Base-by-base conservation (phyloP, 169 alveolate genomes). In the Cryptosporidium ryanae region DNA sequence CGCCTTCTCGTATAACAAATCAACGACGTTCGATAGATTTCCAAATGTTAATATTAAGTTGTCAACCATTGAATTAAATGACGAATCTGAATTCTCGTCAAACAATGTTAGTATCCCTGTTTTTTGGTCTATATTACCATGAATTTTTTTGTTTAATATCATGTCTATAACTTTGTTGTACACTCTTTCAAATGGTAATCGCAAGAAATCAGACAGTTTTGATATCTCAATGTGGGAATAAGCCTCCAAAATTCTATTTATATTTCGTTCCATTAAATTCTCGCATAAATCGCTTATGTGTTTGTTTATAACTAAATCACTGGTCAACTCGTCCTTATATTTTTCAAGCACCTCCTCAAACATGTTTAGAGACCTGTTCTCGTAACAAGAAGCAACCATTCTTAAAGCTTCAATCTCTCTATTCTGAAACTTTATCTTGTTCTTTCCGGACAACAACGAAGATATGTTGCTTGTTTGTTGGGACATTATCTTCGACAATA, bases 111-210 rank as follows among this genome's bases (percentile, higher is more conserved):
- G 91, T 61, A 97, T 93, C 21, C 97, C 97, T 68, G 93, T 93
- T 46, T 97, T 98, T 92, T 97, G 97, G 90, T 97, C 99, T 71
- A 97, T 93, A 25, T 98, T 97, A 25, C 99, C 99, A 57, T 92
- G 93, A 44, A 96, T 94, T 92, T 93, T 96, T 82, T 96, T 95
- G 91, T 97, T 98, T 48, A 97, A 91, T 82, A 97, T 96, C 97
- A 97, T 95, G 84, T 96, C 98, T 38, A 96, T 90, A 31, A 94
- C 81, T 93, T 96, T 96, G 54, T 90, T 81, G 57, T 94, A 95
- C 34, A 96, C 95, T 90, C 93, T 92, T 21, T 82, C 92, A 54
- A 90, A 90, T n/a, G 94, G 90, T 23, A 96, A 94, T 44, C 95
- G 95, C 34, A 95, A 93, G 82, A 93, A 87, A 82, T 91, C 70